These are phyloP conservation scores for Bretschneidera sinensis DNA, from an alignment of 345 rosid species.

Conservation along the genomic window DNA sequence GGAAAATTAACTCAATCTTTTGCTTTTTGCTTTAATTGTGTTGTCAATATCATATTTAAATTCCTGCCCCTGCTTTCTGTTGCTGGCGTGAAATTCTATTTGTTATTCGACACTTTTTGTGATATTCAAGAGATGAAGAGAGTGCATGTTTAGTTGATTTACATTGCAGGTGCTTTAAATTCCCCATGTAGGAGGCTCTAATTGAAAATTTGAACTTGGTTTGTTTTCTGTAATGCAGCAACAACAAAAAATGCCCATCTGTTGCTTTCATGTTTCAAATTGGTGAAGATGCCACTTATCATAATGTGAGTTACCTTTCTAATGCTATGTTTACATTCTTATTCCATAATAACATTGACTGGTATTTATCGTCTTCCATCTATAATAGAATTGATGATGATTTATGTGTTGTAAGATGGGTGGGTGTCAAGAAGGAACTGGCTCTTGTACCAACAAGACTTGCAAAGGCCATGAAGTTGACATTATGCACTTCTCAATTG, in stretches of 20 bases:
- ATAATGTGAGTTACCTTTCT: conserved; percentile 44
- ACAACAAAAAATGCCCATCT: conserved; percentile 73
- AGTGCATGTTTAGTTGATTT: conserved; percentile 3
- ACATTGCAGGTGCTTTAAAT: conserved; percentile 13
- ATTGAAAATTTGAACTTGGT: conserved; percentile 11
- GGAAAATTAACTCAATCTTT: background rate
- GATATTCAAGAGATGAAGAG: background rate
- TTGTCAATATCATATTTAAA: background rate
- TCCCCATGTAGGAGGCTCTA: conserved; percentile 7
- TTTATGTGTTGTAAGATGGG: conserved; percentile 65
- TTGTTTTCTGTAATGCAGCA: conserved; percentile 44
- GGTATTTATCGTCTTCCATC: background rate
- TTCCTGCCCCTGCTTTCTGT: background rate
- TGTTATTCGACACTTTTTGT: conserved; percentile 6
- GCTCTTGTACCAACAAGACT: conserved; percentile 71
- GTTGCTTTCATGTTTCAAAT: conserved; percentile 92
- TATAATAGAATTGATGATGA: conserved; percentile 11
- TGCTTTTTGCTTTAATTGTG: background rate
- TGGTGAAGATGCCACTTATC: conserved; percentile 84
- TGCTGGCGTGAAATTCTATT: background rate
- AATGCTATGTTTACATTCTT: background rate
- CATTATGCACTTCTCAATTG: conserved; percentile 97
- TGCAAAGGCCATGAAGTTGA: conserved; percentile 98
- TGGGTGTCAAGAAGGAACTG: conserved; percentile 66
- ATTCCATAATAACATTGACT: background rate